Conservation (phyloP, 805 yeast genomes). For the Wickerhamiella qilinensis region DNA sequence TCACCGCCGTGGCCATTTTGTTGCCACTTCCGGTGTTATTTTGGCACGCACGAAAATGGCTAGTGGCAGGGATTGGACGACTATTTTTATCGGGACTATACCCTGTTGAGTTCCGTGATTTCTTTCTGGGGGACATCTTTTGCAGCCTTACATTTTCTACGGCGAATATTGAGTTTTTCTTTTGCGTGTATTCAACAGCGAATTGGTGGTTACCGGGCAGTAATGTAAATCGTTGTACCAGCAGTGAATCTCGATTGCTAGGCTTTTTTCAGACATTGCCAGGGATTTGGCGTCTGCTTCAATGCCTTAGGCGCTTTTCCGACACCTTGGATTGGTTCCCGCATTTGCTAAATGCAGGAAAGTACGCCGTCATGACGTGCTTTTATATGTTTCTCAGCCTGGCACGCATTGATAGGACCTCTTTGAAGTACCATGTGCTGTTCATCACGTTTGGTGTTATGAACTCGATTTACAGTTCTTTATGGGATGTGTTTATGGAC, state of each 20-base stretch:
- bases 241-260: slow-evolving; percentile 55
- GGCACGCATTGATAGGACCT: slow-evolving; percentile 46
- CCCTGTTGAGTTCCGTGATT: slow-evolving; percentile 91
- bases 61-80: slow-evolving; percentile 54
- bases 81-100: slow-evolving; percentile 67
- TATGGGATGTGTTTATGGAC: slow-evolving; percentile 93
- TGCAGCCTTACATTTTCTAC: slow-evolving; percentile 79
- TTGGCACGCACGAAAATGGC: slow-evolving; percentile 61
- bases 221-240: slow-evolving; percentile 42
- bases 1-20: slow-evolving; percentile 31
- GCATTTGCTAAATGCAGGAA: slow-evolving; percentile 75
- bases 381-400: slow-evolving; percentile 62
- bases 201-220: slow-evolving; percentile 40
- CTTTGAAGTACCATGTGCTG: slow-evolving; percentile 29
- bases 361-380: slow-evolving; percentile 49
- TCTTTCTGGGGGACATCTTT: slow-evolving; percentile 80
- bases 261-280: slow-evolving; percentile 81
- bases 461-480: slow-evolving; percentile 50
- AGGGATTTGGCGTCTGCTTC: slow-evolving; percentile 76
- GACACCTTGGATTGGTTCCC: slow-evolving; percentile 97
- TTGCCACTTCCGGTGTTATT: slow-evolving; percentile 47
- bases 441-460: slow-evolving; percentile 61
- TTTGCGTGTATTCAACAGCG: slow-evolving; percentile 54
- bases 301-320: slow-evolving; percentile 77
- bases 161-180: slow-evolving; percentile 71